Conservation (phyloP, 2,329 filamentous ascomycete species). For the Drechslerella stenobrocha region DNA sequence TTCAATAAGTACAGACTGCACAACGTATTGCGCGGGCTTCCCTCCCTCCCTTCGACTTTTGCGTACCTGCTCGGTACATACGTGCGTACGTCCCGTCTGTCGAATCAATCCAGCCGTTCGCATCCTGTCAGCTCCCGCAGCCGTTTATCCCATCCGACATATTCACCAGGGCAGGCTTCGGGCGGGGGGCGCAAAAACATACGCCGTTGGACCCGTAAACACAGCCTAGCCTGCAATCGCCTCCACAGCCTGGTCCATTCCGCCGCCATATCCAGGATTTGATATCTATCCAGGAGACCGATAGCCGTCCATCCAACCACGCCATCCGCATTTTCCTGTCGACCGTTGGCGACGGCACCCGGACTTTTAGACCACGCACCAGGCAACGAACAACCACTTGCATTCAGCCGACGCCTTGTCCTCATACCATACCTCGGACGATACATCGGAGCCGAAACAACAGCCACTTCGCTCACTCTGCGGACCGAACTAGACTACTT, state of each 20-base stretch:
- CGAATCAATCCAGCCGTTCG: not conserved
- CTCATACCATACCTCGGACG: not conserved
- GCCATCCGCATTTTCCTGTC: not conserved
- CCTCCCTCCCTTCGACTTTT: not conserved
- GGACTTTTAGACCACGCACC: slow-evolving; percentile 12
- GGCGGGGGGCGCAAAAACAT: slow-evolving; percentile 25
- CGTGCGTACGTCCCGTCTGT: not conserved
- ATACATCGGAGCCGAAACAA: too few relatives aligned
- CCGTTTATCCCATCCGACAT: slow-evolving; percentile 3
- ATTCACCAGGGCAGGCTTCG: not conserved
- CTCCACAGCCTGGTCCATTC: slow-evolving; percentile 3
- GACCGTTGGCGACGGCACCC: slow-evolving; percentile 38
- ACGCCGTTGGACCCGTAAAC: slow-evolving; percentile 27
- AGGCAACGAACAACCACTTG: not conserved
- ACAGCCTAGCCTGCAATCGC: slow-evolving; percentile 43
- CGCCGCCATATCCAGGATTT: slow-evolving; percentile 10
- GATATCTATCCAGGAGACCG: slow-evolving; percentile 23
- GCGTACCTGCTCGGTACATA: not conserved
- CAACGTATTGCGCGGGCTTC: not conserved
- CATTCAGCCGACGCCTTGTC: slow-evolving; percentile 4
- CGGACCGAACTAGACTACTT: too few relatives aligned
- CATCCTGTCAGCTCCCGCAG: not conserved
- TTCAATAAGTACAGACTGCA: slow-evolving; percentile 1
- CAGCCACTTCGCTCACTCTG: too few relatives aligned
- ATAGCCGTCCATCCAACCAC: slow-evolving; percentile 20